A percentile compares a stretch with the other conserved stretches of the same genome.
These are phyloP conservation scores for Tetraselmis striata DNA, from an alignment of 139 green algal species.

Conservation along the genomic window DNA sequence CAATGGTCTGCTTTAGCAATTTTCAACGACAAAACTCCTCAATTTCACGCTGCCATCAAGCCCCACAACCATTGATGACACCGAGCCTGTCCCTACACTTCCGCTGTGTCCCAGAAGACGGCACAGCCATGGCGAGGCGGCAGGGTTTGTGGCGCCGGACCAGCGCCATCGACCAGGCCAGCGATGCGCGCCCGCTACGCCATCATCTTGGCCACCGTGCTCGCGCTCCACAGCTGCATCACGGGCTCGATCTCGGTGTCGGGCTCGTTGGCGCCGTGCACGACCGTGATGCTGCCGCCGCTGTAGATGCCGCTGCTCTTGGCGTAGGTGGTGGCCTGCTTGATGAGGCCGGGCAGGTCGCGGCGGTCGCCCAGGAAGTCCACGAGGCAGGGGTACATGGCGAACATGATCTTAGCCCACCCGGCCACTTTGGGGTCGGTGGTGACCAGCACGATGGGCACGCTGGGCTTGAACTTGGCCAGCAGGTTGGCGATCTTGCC, in stretches of 20 bases:
- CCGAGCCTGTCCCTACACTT: no score
- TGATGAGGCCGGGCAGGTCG: constrained; percentile 5
- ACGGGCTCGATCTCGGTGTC: constrained; percentile 14
- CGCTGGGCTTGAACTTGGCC: constrained; percentile 43
- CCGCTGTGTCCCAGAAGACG: no score
- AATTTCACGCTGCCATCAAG: no score
- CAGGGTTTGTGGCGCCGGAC: no score
- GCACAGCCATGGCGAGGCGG: no score
- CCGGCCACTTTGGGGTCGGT: constrained; percentile 12
- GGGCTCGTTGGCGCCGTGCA: constrained; percentile 18
- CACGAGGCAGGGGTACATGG: not conserved
- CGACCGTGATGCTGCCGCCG: constrained; percentile 1
- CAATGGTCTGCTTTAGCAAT: no score
- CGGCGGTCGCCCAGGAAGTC: not conserved
- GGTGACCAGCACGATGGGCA: constrained; percentile 31
- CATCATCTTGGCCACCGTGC: not conserved
- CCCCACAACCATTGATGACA: no score
- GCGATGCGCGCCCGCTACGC: no score
- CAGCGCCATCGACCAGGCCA: no score
- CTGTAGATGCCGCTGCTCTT: not conserved
- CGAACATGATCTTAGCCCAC: constrained; percentile 23
- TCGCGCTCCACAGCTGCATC: not conserved
- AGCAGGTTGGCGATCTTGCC: constrained; percentile 29
- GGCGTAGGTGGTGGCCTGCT: constrained; percentile 9
- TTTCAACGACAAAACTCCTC: no score